Evolutionary conservation across 768 basidiomycete genomes (phyloP).

Genomic region (Russula dissimulans): DNA sequence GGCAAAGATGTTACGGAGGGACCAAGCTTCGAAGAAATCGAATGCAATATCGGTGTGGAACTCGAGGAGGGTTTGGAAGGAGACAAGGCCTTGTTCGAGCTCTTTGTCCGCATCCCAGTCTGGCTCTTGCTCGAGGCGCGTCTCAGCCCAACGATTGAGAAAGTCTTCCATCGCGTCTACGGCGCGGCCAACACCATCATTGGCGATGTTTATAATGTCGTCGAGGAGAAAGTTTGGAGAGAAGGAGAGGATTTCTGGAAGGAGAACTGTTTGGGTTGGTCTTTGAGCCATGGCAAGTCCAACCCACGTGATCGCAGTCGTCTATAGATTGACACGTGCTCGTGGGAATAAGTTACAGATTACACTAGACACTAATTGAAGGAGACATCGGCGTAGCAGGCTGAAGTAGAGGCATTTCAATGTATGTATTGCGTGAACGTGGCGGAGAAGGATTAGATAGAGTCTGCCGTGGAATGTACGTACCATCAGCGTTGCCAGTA

Average conservation of each 20-base stretch:
- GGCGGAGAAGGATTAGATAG: too few species aligned
- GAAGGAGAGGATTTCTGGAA: slow-evolving; percentile 73
- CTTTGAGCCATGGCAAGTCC: background rate
- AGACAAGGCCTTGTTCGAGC: slow-evolving; percentile 69
- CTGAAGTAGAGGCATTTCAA: too few species aligned
- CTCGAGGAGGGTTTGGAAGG: slow-evolving; percentile 83
- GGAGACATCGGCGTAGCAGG: too few species aligned
- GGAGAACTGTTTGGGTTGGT: slow-evolving; percentile 36
- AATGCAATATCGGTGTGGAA: slow-evolving; percentile 85
- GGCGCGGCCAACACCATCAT: slow-evolving; percentile 68
- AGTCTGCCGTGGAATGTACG: too few species aligned
- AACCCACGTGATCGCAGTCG: too few species aligned
- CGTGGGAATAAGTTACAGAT: too few species aligned
- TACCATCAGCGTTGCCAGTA: too few species aligned
- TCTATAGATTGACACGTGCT: too few species aligned
- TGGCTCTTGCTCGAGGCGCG: slow-evolving; percentile 40
- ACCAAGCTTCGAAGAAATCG: slow-evolving; percentile 89
- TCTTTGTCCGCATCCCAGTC: slow-evolving; percentile 58
- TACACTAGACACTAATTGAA: too few species aligned
- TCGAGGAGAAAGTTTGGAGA: slow-evolving; percentile 79
- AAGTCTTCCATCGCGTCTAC: slow-evolving; percentile 76
- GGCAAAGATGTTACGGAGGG: slow-evolving; percentile 77
- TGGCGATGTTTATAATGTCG: slow-evolving; percentile 76
- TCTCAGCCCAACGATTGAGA: slow-evolving; percentile 64
- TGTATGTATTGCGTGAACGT: too few species aligned